Percentiles rank a stretch among this genome's conserved stretches.
phyloP scores from a whole-genome alignment of 2,329 filamentous ascomycete species.

The Myriangium duriaei region DNA sequence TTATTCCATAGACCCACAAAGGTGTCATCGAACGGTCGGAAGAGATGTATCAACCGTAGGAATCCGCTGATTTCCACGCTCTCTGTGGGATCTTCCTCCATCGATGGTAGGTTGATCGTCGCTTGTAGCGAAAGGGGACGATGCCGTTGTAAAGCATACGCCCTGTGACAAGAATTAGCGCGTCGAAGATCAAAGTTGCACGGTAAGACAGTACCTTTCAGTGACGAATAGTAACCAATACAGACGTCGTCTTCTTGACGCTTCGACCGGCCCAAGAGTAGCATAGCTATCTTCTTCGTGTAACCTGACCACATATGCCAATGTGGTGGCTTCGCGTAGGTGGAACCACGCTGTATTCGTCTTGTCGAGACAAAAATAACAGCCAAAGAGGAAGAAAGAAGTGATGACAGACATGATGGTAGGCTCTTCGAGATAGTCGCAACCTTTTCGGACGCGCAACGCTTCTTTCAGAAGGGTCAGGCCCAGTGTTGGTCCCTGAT shows the following conservation, averaged over 20 bases:
- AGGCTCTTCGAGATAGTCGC: constrained; percentile 46
- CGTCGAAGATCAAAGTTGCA: too few species aligned
- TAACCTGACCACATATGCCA: constrained; percentile 46
- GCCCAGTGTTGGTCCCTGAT: constrained; percentile 30
- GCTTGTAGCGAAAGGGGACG: constrained; percentile 50
- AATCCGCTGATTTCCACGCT: constrained; percentile 45
- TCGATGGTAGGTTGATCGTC: constrained; percentile 42
- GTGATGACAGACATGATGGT: constrained; percentile 46
- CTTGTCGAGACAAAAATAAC: constrained; percentile 49
- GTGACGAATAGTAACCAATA: constrained; percentile 54
- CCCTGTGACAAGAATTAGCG: constrained; percentile 30
- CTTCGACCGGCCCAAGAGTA: constrained; percentile 37
- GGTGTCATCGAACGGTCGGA: constrained; percentile 49
- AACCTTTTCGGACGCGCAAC: constrained; percentile 41
- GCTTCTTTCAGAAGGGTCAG: constrained; percentile 47
- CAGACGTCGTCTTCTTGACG: constrained; percentile 41
- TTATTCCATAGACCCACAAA: constrained; percentile 56
- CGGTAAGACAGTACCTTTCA: constrained; percentile 38
- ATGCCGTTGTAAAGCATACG: constrained; percentile 51
- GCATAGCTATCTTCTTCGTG: constrained; percentile 46
- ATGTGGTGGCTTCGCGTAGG: constrained; percentile 47
- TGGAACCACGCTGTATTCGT: constrained; percentile 52
- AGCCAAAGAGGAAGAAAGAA: constrained; percentile 49
- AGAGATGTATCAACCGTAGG: constrained; percentile 47
- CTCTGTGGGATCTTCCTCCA: constrained; percentile 41